Base-by-base conservation (phyloP, 2,329 filamentous ascomycete genomes). In the Venturiaceae sp. region DNA sequence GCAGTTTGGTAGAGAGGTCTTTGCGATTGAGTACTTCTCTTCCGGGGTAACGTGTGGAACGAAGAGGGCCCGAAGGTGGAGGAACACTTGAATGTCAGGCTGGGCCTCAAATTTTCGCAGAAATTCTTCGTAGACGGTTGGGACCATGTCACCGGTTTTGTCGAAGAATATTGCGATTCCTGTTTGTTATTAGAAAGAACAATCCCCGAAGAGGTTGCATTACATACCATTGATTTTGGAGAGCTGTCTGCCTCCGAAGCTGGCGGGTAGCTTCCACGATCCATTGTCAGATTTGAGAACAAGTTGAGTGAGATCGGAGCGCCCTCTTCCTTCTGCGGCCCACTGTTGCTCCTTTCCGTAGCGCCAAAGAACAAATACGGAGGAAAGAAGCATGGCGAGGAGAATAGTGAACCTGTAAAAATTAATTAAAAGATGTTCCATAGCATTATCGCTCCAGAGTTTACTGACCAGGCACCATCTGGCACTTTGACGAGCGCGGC, bases 311-410 rank as follows among this genome's bases (percentile, higher is more conserved):
- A 77, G 76, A 77, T 75, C 66, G 58, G 84, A 75, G 3, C 78
- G 77, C 63, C 90, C 85, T 58, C 79, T 75, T 0, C 79, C 77
- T 71, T 92, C 87, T 2, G 87, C 83, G 6, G 72, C 73, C 87
- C 88, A 92, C 67, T 92, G 88, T 61, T 83, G 80, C 66, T 90
- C 86, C 68, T 92, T 91, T 16, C 88, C 88, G 64, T 84, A 92
- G 33, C 88, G 81, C 88, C 88, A 92, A 11, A 91, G 77, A 2
- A 90, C 76, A 66, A 92, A 87, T 46, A 90, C 71, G 46, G 71
- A 74, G 0, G 84, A 80, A 1, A 92, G 78, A 8, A 87, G 72
- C 3, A 76, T 74, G 0, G 86, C 78, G 5, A 92, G 75, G 0
- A 83, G 75, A 1, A 91, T 73, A 0, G 88, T 91, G 66, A 92